Percentiles rank a stretch among this genome's conserved stretches.
Evolutionary conservation across 768 basidiomycete species (phyloP).

Genomic region (Tephrocybe sp.): DNA sequence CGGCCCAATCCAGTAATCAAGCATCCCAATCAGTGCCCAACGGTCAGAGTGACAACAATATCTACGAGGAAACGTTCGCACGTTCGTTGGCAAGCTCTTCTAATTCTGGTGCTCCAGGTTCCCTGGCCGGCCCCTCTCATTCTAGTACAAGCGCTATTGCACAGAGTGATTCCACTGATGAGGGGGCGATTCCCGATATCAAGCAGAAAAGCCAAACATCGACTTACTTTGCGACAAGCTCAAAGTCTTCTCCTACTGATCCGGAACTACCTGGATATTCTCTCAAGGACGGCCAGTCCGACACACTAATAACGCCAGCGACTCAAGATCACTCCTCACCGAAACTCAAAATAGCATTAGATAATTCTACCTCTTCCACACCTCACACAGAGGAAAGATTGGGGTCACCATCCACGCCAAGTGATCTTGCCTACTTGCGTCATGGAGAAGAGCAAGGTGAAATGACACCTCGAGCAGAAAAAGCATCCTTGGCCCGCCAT

Average conservation of each 20-base stretch:
- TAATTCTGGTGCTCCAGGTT: neutral
- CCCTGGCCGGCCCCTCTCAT: no score
- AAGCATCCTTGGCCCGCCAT: neutral
- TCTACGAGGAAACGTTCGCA: conserved; percentile 17
- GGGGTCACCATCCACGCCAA: conserved; percentile 1
- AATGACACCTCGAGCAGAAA: neutral
- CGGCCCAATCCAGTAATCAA: conserved; percentile 23
- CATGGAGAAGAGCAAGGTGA: neutral
- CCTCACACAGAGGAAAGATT: neutral
- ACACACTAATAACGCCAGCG: neutral
- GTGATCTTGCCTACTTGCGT: neutral
- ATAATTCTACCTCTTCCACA: neutral
- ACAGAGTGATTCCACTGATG: no score
- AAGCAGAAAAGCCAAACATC: no score
- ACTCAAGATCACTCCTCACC: neutral
- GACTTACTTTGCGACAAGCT: no score
- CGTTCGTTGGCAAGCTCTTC: conserved; percentile 12
- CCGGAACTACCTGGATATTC: no score
- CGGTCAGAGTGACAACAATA: neutral
- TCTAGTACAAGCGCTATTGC: no score
- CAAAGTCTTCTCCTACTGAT: no score
- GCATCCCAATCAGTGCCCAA: neutral
- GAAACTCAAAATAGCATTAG: no score
- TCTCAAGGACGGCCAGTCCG: neutral
- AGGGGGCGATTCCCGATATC: no score